Conservation (phyloP, 345 rosid genomes). For the Hypericum perforatum region DNA sequence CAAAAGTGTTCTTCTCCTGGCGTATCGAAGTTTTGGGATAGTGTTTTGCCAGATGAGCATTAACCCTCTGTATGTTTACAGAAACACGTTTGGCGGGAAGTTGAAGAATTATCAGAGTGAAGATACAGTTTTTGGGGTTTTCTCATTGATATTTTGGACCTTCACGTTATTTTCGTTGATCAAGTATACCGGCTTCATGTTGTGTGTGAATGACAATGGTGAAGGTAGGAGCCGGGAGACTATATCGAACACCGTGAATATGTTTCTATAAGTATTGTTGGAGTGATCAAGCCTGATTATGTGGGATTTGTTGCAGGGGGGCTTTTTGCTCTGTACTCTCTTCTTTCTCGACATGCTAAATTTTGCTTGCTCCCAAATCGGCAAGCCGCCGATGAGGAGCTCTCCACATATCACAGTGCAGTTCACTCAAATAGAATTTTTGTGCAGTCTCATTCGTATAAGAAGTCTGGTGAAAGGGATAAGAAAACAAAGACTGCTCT, state of each 20-base stretch:
- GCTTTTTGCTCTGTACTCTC: slow-evolving; percentile 69
- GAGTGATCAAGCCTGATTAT: slow-evolving; percentile 8
- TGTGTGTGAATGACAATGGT: slow-evolving; percentile 68
- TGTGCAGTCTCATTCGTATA: slow-evolving; percentile 32
- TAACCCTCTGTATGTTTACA: slow-evolving; percentile 85
- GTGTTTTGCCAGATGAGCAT: slow-evolving; percentile 67
- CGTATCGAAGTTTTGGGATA: slow-evolving; percentile 82
- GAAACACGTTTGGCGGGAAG: slow-evolving; percentile 67
- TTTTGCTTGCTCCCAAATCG: slow-evolving; percentile 80
- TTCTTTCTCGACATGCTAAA: slow-evolving; percentile 73
- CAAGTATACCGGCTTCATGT: slow-evolving; percentile 55
- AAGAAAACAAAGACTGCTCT: slow-evolving; percentile 57
- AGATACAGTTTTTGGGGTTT: slow-evolving; percentile 65
- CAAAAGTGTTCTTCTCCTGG: slow-evolving; percentile 46
- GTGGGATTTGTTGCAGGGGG: slow-evolving; percentile 55
- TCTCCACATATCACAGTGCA: slow-evolving; percentile 53
- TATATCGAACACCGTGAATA: not conserved
- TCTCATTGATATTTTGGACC: slow-evolving; percentile 86
- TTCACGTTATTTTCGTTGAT: slow-evolving; percentile 62
- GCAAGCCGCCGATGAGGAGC: slow-evolving; percentile 90
- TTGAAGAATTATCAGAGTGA: slow-evolving; percentile 44
- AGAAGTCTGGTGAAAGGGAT: slow-evolving; percentile 45
- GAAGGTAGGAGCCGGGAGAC: slow-evolving; percentile 47
- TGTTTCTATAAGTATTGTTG: not conserved
- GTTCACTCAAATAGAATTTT: slow-evolving; percentile 33